Base-by-base conservation (phyloP, 345 rosid genomes). In the Rhizophora mangle region DNA sequence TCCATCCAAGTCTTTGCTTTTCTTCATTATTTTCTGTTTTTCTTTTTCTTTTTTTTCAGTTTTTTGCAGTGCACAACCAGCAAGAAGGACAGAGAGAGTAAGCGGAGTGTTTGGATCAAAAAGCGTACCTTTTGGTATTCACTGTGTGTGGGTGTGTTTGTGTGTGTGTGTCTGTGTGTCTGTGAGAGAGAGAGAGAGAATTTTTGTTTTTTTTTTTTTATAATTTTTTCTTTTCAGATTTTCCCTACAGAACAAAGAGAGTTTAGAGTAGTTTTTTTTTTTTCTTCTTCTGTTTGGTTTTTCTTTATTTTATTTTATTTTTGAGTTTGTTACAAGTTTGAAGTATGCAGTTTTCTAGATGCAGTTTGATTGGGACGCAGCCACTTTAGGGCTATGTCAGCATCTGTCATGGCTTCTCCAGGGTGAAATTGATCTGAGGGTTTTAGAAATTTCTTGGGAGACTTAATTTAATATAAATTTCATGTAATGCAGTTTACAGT, bases 51-150 rank as follows among this genome's bases (percentile, higher is more conserved):
- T 34, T 61, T 20, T 29, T 2, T 63, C 67, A 27, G 1, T n/a
- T 3, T 49, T 65, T 57, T n/a, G 52, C 15, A 68, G 72, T 46
- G 64, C 31, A 34, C 20, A 20, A 49, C 62, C 15, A 46, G 56
- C 31, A 21, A 62, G 65, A 37, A 34, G 47, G 37, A 11, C 63
- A 59, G 57, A 47, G 46, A 49, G 77, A 61, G 6, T 8, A 61
- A n/a, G 65, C 43, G 34, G 7, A 18, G 30, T 37, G 22, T 67
- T 49, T 56, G 51, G 73, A 64, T 68, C 18, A 63, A 72, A 64
- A 13, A 43, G 64, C 10, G 61, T 24, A 65, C 68, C 64, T 68
- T 68, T 46, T 65, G 34, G 8, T 46, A 15, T 26, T 4, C 19
- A 55, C 26, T 64, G 5, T 15, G 60, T 29, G 32, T 10, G 19